A percentile compares a stretch with the other conserved stretches of the same genome.
These are phyloP conservation scores for Aureobasidium mangrovei DNA, from an alignment of 2,329 filamentous ascomycete genomes.

Conservation along the genomic window DNA sequence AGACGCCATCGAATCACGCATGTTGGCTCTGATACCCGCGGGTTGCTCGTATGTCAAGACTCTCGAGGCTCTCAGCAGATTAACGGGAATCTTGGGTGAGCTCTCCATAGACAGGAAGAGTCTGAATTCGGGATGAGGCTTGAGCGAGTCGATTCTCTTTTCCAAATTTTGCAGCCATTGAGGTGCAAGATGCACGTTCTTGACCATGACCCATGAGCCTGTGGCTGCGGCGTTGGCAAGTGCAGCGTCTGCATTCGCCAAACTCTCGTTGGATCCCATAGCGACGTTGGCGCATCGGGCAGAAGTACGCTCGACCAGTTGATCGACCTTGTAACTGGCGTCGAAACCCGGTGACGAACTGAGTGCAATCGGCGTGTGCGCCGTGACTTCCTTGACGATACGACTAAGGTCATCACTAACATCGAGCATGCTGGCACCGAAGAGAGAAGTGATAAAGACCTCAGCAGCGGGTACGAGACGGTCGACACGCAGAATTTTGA, in stretches of 20 bases:
- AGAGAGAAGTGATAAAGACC: slow-evolving; percentile 78
- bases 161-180: slow-evolving; percentile 96
- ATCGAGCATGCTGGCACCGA: slow-evolving; percentile 75
- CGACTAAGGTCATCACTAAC: slow-evolving; percentile 76
- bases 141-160: slow-evolving; percentile 91
- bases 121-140: slow-evolving; percentile 85
- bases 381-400: slow-evolving; percentile 74
- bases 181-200: slow-evolving; percentile 95
- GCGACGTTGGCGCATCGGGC: slow-evolving; percentile 92
- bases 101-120: slow-evolving; percentile 98
- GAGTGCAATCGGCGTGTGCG: slow-evolving; percentile 78
- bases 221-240: slow-evolving; percentile 85
- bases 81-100: slow-evolving; percentile 93
- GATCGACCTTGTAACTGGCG: slow-evolving; percentile 98
- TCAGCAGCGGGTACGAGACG: slow-evolving; percentile 89
- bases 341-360: slow-evolving; percentile 96
- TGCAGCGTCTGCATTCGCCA: slow-evolving; percentile 88
- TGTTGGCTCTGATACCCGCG: slow-evolving; percentile 90
- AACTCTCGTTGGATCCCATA: slow-evolving; percentile 95
- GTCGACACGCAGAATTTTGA: slow-evolving; percentile 93
- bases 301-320: slow-evolving; percentile 73
- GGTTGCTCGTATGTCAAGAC: slow-evolving; percentile 98
- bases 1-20: slow-evolving; percentile 92
- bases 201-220: slow-evolving; percentile 93
- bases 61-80: slow-evolving; percentile 82